Evolutionary conservation across 2,329 filamentous ascomycete species (phyloP), one percentile per base, ranked within the genome.

Genomic region (Diaporthe sp.): DNA sequence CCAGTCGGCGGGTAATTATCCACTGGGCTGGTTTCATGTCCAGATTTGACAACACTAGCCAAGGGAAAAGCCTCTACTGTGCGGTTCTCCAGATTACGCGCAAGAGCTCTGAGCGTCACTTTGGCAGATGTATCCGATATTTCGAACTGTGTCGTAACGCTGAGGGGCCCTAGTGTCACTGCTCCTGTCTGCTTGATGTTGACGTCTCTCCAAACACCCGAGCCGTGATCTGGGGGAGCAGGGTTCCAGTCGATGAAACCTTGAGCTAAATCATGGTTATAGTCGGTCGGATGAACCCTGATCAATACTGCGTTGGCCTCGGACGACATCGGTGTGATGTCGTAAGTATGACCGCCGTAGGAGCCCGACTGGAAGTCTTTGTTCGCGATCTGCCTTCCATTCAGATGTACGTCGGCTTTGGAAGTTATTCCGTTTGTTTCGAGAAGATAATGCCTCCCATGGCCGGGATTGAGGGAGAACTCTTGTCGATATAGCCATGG

Each of bases 181-280:
- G 88, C 80, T 0, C 91, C 90, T 0, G 89, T 91, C 79, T 89
- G 86, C 68, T 87, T 88, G 57, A 93, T 72, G 46, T 87, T 86
- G 1, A 93, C 84, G 57, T 92, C 84, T 7, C 91, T 85, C 91
- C 91, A 93, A 12, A 93, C 84, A 0, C 91, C 91, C 0, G 90
- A 92, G 3, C 91, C 91, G 62, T 92, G 92, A 79, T 93, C 91
- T 0, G 89, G 87, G 0, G 91, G 89, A 72, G 88, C 88, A 0
- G 90, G 90, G 73, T 92, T 92, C 90, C 91, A 92, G 78, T 92
- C 90, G 0, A 90, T 87, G 73, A 91, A 92, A 0, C 89, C 89
- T 13, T 91, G 82, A 0, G 88, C 90, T 71, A 93, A 87, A 76
- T 93, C 90, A 34, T 88, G 85, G 22, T 89, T 85, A 79, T 92